Percentiles rank a stretch among this genome's conserved stretches.
Evolutionary conservation across 2,329 filamentous ascomycete genomes (phyloP).

Genomic region (Stemphylium vesicarium): DNA sequence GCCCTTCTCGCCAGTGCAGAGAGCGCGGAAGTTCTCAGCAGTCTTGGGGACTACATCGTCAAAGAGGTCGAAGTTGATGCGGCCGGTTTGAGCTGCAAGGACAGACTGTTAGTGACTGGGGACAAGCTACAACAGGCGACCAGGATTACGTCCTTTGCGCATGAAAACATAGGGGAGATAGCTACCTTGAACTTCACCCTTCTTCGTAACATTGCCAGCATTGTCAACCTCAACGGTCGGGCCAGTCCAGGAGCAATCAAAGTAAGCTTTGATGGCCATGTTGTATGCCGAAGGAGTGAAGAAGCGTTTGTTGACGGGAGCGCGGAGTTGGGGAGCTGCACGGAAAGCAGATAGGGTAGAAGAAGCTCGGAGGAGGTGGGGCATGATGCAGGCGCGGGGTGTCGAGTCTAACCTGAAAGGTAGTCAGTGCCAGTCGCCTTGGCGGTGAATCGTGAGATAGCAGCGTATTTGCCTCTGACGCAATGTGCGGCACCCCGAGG

Average conservation of each 20-base stretch:
- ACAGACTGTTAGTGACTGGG: conserved; percentile 27
- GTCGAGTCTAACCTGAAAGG: conserved; percentile 23
- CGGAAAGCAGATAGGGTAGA: conserved; percentile 42
- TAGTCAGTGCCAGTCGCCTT: conserved; percentile 23
- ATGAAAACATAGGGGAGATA: conserved; percentile 33
- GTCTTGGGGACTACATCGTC: conserved; percentile 89
- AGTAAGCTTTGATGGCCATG: conserved; percentile 79
- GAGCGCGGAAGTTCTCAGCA: conserved; percentile 80
- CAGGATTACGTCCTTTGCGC: conserved; percentile 14
- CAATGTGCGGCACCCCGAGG: conserved; percentile 4
- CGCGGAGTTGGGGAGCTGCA: conserved; percentile 39
- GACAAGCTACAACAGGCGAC: not conserved
- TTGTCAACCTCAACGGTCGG: conserved; percentile 69
- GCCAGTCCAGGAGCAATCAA: conserved; percentile 75
- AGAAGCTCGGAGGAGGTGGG: conserved; percentile 40
- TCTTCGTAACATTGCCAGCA: conserved; percentile 57
- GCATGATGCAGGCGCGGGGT: conserved; percentile 33
- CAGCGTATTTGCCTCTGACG: conserved; percentile 7
- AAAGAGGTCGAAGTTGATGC: conserved; percentile 90
- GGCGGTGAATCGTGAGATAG: conserved; percentile 22
- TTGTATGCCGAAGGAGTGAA: conserved; percentile 71
- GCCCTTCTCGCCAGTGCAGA: conserved; percentile 81
- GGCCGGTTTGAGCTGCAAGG: conserved; percentile 70
- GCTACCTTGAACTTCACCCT: conserved; percentile 63
- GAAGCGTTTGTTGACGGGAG: conserved; percentile 55